Base-by-base conservation (phyloP, 192 early-diverging fungal genomes). In the Gryganskiella cystojenkinii region DNA sequence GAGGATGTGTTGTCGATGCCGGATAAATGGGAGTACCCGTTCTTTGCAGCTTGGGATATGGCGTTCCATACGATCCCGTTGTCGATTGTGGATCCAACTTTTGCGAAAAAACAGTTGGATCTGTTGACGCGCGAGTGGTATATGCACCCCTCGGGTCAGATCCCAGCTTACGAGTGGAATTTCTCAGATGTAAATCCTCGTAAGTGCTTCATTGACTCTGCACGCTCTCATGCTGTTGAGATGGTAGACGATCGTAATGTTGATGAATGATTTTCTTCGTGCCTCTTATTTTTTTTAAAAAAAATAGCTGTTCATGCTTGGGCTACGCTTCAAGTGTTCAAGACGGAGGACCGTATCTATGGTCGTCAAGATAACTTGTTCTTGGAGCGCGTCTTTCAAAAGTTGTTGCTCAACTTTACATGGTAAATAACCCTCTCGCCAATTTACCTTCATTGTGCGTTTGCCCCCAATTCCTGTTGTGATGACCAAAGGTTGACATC, bases 1-100 rank as follows among this genome's bases (percentile, higher is more conserved):
- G 74, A 78, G n/a, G 67, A 78, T 20, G 64, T 78, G 24, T 10
- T 78, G 30, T 78, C 74, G 4, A 78, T 78, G 74, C 74, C 74
- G 0, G 74, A 78, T 60, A 78, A 78, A 31, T 78, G 74, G 74
- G 74, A 78, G 49, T 78, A 78, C 34, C 74, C 74, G n/a, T 78
- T 78, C 43, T 78, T 78, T 69, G 74, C 74, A 0, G 66, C 74
- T 19, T 78, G 74, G 74, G 74, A 78, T 20, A 64, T 64, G 60
- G 74, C 74, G 6, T 78, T 78, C 33, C 74, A 78, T 24, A 40
- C 58, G 4, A 78, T 78, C 49, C 74, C 74, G 6, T 24, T 78
- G 30, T 63, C 74, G 1, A 50, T 78, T 52, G 56, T 78, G 3
- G 74, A 78, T 25, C 74, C 74, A 14, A 46, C 22, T 0, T 78